Conservation (phyloP, 768 basidiomycete genomes). For the Leucocoprinus sp. region DNA sequence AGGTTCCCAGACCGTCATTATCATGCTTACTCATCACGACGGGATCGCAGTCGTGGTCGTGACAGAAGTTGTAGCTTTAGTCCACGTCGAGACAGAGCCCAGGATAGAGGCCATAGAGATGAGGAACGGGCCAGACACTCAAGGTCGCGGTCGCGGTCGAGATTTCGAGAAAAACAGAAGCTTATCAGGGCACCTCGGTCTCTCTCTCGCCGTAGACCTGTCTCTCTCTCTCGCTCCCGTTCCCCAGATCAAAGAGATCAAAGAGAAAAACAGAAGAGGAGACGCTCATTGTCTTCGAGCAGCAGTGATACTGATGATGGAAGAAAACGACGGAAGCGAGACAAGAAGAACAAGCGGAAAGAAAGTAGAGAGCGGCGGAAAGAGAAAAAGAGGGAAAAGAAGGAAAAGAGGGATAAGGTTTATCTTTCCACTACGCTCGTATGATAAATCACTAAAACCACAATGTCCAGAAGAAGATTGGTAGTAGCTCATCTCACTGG, state of each 20-base stretch:
- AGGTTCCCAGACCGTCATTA: not conserved
- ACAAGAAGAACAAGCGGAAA: slow-evolving; percentile 40
- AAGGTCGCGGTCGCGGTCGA: slow-evolving; percentile 14
- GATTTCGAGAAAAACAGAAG: slow-evolving; percentile 16
- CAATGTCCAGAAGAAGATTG: slow-evolving; percentile 41
- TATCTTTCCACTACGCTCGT: slow-evolving; percentile 21
- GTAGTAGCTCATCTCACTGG: slow-evolving; percentile 61
- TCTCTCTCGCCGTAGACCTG: slow-evolving; percentile 20
- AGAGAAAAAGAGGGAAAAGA: slow-evolving; percentile 36
- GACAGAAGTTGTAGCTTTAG: slow-evolving; percentile 2
- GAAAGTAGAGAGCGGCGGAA: slow-evolving; percentile 32
- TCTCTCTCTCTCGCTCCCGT: slow-evolving; percentile 21
- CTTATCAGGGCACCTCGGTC: slow-evolving; percentile 10
- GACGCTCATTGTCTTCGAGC: slow-evolving; percentile 30
- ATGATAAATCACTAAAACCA: not conserved
- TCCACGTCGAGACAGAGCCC: slow-evolving; percentile 1
- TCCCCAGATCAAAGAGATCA: slow-evolving; percentile 19
- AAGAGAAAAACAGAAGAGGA: slow-evolving; percentile 17
- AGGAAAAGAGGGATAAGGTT: slow-evolving; percentile 52
- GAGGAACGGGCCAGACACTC: slow-evolving; percentile 14
- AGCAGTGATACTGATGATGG: slow-evolving; percentile 25
- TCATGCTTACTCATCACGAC: not conserved
- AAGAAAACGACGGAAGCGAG: slow-evolving; percentile 35
- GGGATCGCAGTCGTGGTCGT: slow-evolving; percentile 14
- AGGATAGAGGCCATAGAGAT: slow-evolving; percentile 6